A percentile compares a stretch with the other conserved stretches of the same genome.
phyloP scores from a whole-genome alignment of 257 asterid genomes.

The Gentiana dahurica region DNA sequence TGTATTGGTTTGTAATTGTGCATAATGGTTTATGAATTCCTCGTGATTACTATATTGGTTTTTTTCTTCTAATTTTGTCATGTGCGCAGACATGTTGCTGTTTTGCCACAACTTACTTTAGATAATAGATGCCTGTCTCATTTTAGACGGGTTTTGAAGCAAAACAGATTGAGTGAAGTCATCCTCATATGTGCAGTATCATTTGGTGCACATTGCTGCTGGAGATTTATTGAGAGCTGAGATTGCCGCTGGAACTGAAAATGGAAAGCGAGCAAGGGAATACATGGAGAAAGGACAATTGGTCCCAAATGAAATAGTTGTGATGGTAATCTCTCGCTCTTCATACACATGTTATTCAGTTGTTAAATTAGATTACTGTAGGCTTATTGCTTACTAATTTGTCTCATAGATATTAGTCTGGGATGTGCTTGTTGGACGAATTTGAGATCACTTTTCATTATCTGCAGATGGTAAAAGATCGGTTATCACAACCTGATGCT shows the following conservation, averaged over 20 bases:
- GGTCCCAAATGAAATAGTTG: conserved; percentile 91
- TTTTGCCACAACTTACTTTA: neutral
- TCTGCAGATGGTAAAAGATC: conserved; percentile 82
- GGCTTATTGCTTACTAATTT: too few relatives aligned
- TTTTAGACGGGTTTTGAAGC: conserved; percentile 7
- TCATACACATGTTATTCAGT: conserved; percentile 1
- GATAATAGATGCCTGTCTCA: conserved; percentile 4
- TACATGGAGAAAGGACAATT: conserved; percentile 93
- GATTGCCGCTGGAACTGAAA: conserved; percentile 77
- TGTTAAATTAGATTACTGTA: neutral
- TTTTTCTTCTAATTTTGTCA: neutral
- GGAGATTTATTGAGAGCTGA: conserved; percentile 97
- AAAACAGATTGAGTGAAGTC: conserved; percentile 14
- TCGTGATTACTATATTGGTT: too few relatives aligned
- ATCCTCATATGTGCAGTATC: conserved; percentile 48
- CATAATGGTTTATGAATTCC: too few relatives aligned
- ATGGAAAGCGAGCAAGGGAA: conserved; percentile 86
- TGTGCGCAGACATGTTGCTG: neutral
- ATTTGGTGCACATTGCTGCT: conserved; percentile 90
- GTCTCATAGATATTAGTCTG: too few relatives aligned
- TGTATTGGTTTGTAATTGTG: too few relatives aligned
- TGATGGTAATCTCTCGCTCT: conserved; percentile 42
- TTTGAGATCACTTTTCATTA: conserved; percentile 8
- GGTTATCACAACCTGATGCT: conserved; percentile 59
- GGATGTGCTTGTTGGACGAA: too few relatives aligned